Conservation (phyloP, 306 rosid species). For the Herpetospermum pedunculosum region DNA sequence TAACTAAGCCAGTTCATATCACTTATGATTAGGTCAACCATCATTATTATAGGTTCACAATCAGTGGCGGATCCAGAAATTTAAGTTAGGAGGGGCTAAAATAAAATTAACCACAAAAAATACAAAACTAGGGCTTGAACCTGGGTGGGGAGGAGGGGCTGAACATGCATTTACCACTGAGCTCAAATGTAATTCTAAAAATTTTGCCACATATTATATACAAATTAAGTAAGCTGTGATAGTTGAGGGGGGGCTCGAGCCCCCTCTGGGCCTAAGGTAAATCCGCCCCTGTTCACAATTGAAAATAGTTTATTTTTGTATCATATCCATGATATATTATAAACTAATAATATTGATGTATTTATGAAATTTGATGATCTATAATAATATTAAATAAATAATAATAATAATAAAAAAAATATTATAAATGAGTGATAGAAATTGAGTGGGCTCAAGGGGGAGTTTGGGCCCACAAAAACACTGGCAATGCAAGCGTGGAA, state of each 20-base stretch:
- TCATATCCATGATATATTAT: background rate
- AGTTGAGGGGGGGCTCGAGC: too few species aligned
- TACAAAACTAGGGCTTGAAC: too few species aligned
- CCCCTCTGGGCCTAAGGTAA: too few species aligned
- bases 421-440: background rate
- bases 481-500: background rate
- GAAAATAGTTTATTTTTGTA: background rate
- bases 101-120: too few species aligned
- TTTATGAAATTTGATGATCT: background rate
- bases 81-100: too few species aligned
- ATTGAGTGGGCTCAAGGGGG: slow-evolving; percentile 3
- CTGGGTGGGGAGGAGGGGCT: too few species aligned
- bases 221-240: too few species aligned
- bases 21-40: background rate
- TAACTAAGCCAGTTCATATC: background rate
- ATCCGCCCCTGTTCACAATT: too few species aligned
- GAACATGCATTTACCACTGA: too few species aligned
- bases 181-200: too few species aligned
- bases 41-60: background rate
- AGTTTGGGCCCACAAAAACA: slow-evolving; percentile 14
- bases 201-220: too few species aligned
- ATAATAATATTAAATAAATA: background rate
- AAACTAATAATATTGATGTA: background rate
- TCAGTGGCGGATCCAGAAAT: too few species aligned
- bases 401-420: background rate